Evolutionary conservation across 192 early-diverging fungal species (phyloP).

Genomic region (Phycomyces nitens): DNA sequence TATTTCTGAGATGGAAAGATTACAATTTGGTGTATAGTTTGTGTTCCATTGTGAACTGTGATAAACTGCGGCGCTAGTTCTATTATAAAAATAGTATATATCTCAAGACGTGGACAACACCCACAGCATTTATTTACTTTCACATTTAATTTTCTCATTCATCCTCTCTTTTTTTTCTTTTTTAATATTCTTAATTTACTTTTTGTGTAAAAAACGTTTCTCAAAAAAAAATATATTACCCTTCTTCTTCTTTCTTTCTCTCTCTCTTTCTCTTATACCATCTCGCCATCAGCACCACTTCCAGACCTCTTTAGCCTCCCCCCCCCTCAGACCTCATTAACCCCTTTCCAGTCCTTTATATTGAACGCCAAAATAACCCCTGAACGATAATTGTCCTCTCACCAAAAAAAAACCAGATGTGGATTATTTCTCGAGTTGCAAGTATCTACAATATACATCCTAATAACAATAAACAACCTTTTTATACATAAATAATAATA

Average conservation of each 20-base stretch:
- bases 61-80: too few relatives aligned
- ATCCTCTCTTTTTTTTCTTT: too few relatives aligned
- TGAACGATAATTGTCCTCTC: too few relatives aligned
- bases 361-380: too few relatives aligned
- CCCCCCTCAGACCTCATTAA: not conserved
- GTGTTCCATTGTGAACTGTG: too few relatives aligned
- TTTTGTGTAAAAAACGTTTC: not conserved
- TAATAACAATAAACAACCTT: too few relatives aligned
- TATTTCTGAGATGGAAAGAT: too few relatives aligned
- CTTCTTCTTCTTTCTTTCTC: slow-evolving; percentile 2
- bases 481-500: not conserved
- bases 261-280: slow-evolving; percentile 3
- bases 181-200: not conserved
- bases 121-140: too few relatives aligned
- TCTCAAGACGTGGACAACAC: too few relatives aligned
- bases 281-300: not conserved
- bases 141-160: too few relatives aligned
- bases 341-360: slow-evolving; percentile 3
- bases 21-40: too few relatives aligned
- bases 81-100: too few relatives aligned
- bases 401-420: slow-evolving; percentile 19
- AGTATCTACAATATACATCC: slow-evolving; percentile 12
- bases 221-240: not conserved
- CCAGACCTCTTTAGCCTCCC: not conserved
- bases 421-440: slow-evolving; percentile 40